Base-by-base conservation (phyloP, 2,329 filamentous ascomycete species). In the Epichloe hybrida region DNA sequence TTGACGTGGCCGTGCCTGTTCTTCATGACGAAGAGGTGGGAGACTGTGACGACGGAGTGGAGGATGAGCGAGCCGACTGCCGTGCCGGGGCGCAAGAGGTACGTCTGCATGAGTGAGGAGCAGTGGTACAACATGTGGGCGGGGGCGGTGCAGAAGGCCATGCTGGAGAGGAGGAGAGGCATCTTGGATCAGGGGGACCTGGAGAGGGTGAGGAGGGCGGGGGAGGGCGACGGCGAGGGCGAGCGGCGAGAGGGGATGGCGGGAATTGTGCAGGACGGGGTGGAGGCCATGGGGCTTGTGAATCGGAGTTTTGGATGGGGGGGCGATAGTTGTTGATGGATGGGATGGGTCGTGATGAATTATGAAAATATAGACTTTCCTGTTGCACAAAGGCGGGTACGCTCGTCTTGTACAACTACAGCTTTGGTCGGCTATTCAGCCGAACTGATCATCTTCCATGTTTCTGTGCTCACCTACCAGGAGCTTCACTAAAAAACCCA, bases 1-100 rank as follows among this genome's bases (percentile, higher is more conserved):
- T 71, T 89, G 57, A 70, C 77, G 3, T 89, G 85, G 85, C 85
- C 85, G 0, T 75, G 77, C 51, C 71, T 89, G 12, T 82, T 79
- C 66, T 74, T 87, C 61, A 66, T 75, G 17, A 89, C 85, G 1
- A 80, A 77, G 61, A 72, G 77, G 46, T 89, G 82, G 67, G 75
- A 83, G 55, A 80, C 86, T 2, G 74, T 79, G 3, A 69, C 72
- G 21, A 74, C 76, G 0, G 72, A 81, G 36, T 89, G 83, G 82
- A 57, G 58, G 13, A 51, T 66, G 52, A 66, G 64, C 52, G 55
- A 56, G 56, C 53, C 3, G 50, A 63, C 27, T 71, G 67, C 38
- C 39, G 56, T 46, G 51, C 51, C 49, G n/a, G 51, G 52, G 31
- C 49, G 59, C 3, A 74, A 67, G 55, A 62, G 66, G 23, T 85